phyloP scores from a whole-genome alignment of 441 rosid species.

The Syzygium syzygioides region DNA sequence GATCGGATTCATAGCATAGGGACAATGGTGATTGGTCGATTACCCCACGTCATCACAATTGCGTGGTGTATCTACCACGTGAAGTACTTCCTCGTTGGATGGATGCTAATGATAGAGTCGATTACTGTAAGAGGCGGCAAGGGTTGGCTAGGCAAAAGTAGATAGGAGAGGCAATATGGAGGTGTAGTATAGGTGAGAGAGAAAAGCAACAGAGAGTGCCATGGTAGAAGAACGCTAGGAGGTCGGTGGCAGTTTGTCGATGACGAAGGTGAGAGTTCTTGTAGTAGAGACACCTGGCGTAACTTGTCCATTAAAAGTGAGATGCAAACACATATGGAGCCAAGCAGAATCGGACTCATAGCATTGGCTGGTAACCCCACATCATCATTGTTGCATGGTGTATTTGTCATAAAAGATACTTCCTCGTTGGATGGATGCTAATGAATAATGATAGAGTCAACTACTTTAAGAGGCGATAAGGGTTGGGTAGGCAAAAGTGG shows the following conservation, averaged over 20 bases:
- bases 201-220: background rate
- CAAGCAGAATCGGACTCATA: background rate
- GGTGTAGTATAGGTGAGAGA: background rate
- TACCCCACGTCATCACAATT: background rate
- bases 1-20: background rate
- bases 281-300: rapidly evolving
- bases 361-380: background rate
- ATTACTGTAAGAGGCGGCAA: background rate
- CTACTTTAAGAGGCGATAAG: background rate
- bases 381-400: background rate
- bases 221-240: background rate
- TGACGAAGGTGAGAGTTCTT: background rate
- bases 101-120: background rate
- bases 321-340: background rate
- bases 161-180: background rate
- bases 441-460: no score
- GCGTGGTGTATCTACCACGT: background rate
- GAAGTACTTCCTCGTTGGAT: background rate
- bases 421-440: rapidly evolving
- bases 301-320: background rate
- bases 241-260: rapidly evolving
- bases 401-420: background rate
- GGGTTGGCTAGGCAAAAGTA: background rate
- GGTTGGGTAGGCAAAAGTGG: background rate
- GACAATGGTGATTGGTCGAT: background rate